These are phyloP conservation scores for Stephanodiscus minutulus DNA, from an alignment of 108 stramenopile species.

Conservation along the genomic window DNA sequence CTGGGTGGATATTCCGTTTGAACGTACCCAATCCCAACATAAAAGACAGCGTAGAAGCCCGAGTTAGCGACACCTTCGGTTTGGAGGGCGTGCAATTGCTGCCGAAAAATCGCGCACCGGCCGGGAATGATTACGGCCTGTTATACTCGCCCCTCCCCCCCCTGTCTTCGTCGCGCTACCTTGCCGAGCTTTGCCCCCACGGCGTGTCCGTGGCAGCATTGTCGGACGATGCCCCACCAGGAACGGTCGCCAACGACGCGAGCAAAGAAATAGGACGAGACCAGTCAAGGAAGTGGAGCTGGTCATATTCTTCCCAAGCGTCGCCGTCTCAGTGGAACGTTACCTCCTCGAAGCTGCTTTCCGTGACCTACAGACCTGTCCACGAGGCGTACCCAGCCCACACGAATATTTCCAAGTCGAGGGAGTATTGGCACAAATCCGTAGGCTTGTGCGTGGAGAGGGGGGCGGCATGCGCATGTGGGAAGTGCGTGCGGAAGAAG, in stretches of 20 bases:
- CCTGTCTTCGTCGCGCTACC: constrained; percentile 15
- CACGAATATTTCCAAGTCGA: constrained; percentile 50
- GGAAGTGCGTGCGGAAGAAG: not conserved
- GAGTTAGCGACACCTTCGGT: not conserved
- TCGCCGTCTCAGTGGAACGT: constrained; percentile 51
- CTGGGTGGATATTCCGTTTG: constrained; percentile 31
- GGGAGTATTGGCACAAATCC: constrained; percentile 39
- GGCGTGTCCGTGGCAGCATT: constrained; percentile 25
- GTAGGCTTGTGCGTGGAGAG: constrained; percentile 26
- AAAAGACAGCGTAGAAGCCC: not conserved
- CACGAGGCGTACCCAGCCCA: constrained; percentile 75
- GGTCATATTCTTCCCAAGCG: constrained; percentile 43
- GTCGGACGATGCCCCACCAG: not conserved
- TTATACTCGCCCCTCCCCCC: constrained; percentile 1
- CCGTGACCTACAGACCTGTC: constrained; percentile 72
- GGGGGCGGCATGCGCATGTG: constrained; percentile 13
- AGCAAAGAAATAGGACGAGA: not conserved
- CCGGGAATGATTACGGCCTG: not conserved
- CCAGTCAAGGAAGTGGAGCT: constrained; percentile 35
- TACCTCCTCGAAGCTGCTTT: constrained; percentile 52
- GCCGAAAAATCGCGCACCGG: not conserved
- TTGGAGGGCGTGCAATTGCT: constrained; percentile 24
- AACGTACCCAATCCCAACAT: constrained; percentile 1
- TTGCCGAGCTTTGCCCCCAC: constrained; percentile 47
- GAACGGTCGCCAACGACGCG: not conserved